Evolutionary conservation across 805 yeast species (phyloP).

Genomic region (Hanseniaspora lindneri): DNA sequence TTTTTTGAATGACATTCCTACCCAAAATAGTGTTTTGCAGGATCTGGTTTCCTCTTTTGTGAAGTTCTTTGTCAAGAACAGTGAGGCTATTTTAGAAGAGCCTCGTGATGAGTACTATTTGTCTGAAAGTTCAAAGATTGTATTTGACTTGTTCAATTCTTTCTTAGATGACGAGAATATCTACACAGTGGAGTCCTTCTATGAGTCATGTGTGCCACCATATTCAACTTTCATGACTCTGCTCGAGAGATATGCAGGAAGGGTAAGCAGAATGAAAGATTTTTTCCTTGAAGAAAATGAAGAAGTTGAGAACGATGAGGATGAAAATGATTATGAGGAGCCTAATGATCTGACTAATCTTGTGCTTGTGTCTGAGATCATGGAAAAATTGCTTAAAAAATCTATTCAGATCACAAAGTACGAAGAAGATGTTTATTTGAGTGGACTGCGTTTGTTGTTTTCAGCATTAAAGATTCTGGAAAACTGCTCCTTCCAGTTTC

Average conservation of each 20-base stretch:
- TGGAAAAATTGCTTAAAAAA: conserved; percentile 18
- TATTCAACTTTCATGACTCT: not conserved
- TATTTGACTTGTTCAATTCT: conserved; percentile 7
- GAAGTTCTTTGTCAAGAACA: not conserved
- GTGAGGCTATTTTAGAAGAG: not conserved
- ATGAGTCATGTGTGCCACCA: conserved; percentile 1
- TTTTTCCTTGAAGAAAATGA: conserved; percentile 15
- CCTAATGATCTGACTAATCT: conserved; percentile 18
- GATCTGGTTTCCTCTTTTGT: not conserved
- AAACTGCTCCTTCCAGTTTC: conserved; percentile 6
- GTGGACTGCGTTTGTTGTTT: not conserved
- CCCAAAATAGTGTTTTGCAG: not conserved
- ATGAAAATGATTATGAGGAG: conserved; percentile 21
- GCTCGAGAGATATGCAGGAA: not conserved
- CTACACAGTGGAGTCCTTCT: not conserved
- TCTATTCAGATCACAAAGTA: not conserved
- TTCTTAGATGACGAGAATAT: conserved; percentile 8
- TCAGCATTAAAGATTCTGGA: conserved; percentile 1
- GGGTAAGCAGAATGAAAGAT: not conserved
- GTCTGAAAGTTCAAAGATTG: conserved; percentile 4
- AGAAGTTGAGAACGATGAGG: conserved; percentile 18
- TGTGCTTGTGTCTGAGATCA: conserved; percentile 14
- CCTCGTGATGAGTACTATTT: conserved; percentile 1
- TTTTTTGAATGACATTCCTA: conserved; percentile 20
- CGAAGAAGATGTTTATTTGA: not conserved